These are phyloP conservation scores for Psidium friedrichsthalianum DNA, from an alignment of 345 rosid genomes.

Conservation along the genomic window DNA sequence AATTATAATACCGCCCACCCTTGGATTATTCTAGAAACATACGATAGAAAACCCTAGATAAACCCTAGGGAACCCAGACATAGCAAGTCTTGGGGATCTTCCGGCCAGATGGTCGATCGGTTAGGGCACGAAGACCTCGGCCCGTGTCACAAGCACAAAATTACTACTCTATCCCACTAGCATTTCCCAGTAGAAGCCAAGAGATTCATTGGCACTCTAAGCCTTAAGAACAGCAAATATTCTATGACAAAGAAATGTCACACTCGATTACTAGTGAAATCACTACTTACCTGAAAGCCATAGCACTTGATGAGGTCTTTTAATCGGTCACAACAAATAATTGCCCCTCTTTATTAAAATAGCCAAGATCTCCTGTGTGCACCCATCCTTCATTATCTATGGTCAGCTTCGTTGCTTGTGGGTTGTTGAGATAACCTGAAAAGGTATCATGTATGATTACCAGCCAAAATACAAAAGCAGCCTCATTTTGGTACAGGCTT, in stretches of 20 bases:
- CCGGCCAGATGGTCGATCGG: too few species aligned
- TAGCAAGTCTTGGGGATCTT: too few species aligned
- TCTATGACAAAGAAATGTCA: neutral
- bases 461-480: neutral
- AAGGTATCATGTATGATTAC: neutral
- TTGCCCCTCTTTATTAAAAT: conserved; percentile 31
- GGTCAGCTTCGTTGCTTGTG: conserved; percentile 26
- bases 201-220: neutral
- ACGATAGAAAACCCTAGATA: too few species aligned
- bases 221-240: neutral
- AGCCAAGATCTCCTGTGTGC: conserved; percentile 45
- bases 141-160: too few species aligned
- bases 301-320: conserved; percentile 42
- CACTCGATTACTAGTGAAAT: neutral
- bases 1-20: too few species aligned
- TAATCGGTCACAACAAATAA: conserved; percentile 32
- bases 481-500: neutral
- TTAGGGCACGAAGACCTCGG: too few species aligned
- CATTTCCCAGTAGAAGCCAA: neutral
- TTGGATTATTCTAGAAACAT: too few species aligned
- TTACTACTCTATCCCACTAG: neutral
- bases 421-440: conserved; percentile 37
- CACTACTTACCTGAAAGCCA: conserved; percentile 32
- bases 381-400: conserved; percentile 36
- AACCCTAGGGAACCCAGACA: too few species aligned